phyloP scores from a whole-genome alignment of 2,329 filamentous ascomycete species.

The Keithomyces neogunnii region DNA sequence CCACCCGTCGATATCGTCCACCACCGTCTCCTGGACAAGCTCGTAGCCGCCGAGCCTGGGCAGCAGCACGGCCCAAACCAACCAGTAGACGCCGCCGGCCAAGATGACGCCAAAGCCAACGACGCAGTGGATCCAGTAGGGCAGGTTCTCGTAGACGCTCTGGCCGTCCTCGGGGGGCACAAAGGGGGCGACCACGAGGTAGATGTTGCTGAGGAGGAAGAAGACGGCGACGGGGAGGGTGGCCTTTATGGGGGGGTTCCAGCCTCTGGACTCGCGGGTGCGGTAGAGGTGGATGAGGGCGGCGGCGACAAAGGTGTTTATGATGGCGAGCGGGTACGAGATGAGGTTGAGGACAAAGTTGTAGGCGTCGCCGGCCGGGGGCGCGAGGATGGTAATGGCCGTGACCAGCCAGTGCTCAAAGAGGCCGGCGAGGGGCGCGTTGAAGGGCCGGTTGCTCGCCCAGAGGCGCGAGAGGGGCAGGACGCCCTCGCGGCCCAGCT shows the following conservation, averaged over 20 bases:
- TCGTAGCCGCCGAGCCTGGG: constrained; percentile 46
- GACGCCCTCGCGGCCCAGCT: constrained; percentile 58
- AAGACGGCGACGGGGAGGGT: constrained; percentile 46
- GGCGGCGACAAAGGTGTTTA: constrained; percentile 45
- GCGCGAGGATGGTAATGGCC: constrained; percentile 57
- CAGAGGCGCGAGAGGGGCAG: constrained; percentile 54
- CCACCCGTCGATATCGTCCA: constrained; percentile 56
- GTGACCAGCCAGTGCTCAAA: constrained; percentile 58
- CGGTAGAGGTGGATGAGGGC: constrained; percentile 46
- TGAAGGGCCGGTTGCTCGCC: constrained; percentile 56
- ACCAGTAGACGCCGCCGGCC: constrained; percentile 46
- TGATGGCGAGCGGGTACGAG: constrained; percentile 52
- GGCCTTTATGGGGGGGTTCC: constrained; percentile 47
- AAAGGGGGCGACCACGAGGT: constrained; percentile 52
- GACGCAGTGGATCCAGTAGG: constrained; percentile 51
- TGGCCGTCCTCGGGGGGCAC: constrained; percentile 42
- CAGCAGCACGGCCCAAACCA: constrained; percentile 44
- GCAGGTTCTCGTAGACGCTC: constrained; percentile 43
- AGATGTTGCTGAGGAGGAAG: constrained; percentile 53
- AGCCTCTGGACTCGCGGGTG: constrained; percentile 37
- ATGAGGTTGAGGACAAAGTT: constrained; percentile 57
- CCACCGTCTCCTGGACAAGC: constrained; percentile 43
- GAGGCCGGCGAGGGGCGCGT: constrained; percentile 51
- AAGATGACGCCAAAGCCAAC: constrained; percentile 47
- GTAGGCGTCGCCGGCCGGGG: constrained; percentile 59